Conservation (phyloP, 2,329 filamentous ascomycete species). For the Fusarium nelsonii region DNA sequence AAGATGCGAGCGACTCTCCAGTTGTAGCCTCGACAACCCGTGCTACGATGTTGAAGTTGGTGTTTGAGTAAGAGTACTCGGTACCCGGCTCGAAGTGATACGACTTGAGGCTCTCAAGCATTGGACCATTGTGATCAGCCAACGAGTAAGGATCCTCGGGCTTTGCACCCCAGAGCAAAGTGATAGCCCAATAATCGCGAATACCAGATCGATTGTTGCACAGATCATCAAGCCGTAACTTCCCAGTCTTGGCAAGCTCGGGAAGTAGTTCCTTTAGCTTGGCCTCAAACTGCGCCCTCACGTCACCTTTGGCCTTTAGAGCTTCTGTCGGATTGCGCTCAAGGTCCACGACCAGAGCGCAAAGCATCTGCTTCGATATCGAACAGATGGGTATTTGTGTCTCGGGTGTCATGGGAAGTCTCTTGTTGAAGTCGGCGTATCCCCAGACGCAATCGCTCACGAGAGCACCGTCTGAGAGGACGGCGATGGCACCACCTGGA, state of each 20-base stretch:
- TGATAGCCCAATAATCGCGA: slow-evolving; percentile 37
- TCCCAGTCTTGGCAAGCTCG: slow-evolving; percentile 12
- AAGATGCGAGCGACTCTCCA: slow-evolving; percentile 13
- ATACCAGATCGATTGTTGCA: slow-evolving; percentile 36
- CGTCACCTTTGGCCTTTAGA: slow-evolving; percentile 19
- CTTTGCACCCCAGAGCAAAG: slow-evolving; percentile 30
- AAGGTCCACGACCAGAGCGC: slow-evolving; percentile 29
- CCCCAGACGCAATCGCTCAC: slow-evolving; percentile 29
- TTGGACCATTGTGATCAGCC: slow-evolving; percentile 18
- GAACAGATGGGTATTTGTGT: slow-evolving; percentile 35
- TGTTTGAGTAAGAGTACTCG: slow-evolving; percentile 37
- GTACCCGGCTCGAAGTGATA: slow-evolving; percentile 27
- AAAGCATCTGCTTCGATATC: slow-evolving; percentile 37
- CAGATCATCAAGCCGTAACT: slow-evolving; percentile 22
- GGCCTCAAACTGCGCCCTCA: slow-evolving; percentile 22
- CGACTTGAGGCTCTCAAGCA: slow-evolving; percentile 24
- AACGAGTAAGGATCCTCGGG: slow-evolving; percentile 31
- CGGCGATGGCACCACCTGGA: slow-evolving; percentile 33
- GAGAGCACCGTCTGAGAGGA: slow-evolving; percentile 28
- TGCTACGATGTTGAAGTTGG: slow-evolving; percentile 34
- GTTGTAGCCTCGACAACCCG: slow-evolving; percentile 26
- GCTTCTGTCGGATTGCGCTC: slow-evolving; percentile 23
- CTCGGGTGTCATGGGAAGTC: slow-evolving; percentile 33
- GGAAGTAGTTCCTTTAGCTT: slow-evolving; percentile 26
- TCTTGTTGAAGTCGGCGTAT: slow-evolving; percentile 33